A percentile compares a stretch with the other conserved stretches of the same genome.
Evolutionary conservation across 305 asterid species (phyloP).

Genomic region (Caryopteris hybrid): DNA sequence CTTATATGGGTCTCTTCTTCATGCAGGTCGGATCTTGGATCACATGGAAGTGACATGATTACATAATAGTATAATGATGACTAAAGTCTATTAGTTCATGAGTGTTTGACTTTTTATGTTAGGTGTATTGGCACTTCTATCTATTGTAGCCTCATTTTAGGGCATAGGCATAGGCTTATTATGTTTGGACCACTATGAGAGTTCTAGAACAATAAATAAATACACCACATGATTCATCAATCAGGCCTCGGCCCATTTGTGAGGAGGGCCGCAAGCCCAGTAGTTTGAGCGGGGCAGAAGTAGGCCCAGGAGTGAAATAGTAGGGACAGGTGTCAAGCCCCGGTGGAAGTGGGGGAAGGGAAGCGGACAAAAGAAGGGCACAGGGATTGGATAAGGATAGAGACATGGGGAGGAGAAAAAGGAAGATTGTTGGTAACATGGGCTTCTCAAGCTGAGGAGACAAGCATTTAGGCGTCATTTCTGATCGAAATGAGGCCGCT

Average conservation of each 20-base stretch:
- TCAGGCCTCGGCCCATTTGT: not conserved
- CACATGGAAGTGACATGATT: constrained; percentile 1
- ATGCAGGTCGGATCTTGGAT: too few relatives aligned
- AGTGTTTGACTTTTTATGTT: not conserved
- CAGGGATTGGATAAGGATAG: constrained; percentile 30
- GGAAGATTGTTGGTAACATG: constrained; percentile 55
- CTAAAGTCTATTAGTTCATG: not conserved
- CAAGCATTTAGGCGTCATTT: constrained; percentile 34
- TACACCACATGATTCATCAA: too few relatives aligned
- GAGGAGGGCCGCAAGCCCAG: not conserved
- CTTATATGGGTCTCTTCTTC: too few relatives aligned
- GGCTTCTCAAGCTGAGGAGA: constrained; percentile 46
- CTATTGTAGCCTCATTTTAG: too few relatives aligned
- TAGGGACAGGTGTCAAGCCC: constrained; percentile 29
- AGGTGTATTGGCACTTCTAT: not conserved
- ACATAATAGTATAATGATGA: not conserved
- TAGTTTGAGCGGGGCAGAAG: not conserved
- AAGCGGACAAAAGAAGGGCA: constrained; percentile 13
- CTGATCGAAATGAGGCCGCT: constrained; percentile 11
- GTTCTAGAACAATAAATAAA: too few relatives aligned
- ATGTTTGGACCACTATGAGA: too few relatives aligned
- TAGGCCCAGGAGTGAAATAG: constrained; percentile 6
- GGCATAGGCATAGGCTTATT: too few relatives aligned
- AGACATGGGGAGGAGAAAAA: constrained; percentile 23
- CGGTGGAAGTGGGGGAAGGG: not conserved